phyloP scores from a whole-genome alignment of 371 early-diverging fungal genomes.

The Rhizopus sp. region DNA sequence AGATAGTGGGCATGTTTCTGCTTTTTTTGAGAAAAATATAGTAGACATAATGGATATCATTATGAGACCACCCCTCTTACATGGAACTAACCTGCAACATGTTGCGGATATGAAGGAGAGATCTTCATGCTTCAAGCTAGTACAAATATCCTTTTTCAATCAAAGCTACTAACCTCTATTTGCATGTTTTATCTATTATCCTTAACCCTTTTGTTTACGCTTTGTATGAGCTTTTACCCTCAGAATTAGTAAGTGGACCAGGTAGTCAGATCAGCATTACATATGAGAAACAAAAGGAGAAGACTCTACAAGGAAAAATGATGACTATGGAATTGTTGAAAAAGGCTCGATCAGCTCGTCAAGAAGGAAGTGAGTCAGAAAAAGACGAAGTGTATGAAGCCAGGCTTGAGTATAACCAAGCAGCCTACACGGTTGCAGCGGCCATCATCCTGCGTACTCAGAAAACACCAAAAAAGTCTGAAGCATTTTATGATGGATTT shows the following conservation, averaged over 20 bases:
- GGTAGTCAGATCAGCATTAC: conserved; percentile 31
- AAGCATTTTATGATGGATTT: conserved; percentile 48
- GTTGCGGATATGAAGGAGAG: conserved; percentile 49
- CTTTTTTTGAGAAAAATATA: conserved; percentile 55
- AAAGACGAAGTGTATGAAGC: neutral
- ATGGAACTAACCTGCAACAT: conserved; percentile 33
- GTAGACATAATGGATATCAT: conserved; percentile 49
- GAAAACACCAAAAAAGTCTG: conserved; percentile 15
- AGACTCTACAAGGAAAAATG: conserved; percentile 21
- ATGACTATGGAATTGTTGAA: conserved; percentile 31
- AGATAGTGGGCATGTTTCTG: conserved; percentile 37
- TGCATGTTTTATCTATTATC: conserved; percentile 7
- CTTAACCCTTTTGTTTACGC: conserved; percentile 10
- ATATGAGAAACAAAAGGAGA: conserved; percentile 22
- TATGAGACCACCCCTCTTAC: conserved; percentile 26
- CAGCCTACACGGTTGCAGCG: conserved; percentile 63
- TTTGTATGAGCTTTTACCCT: conserved; percentile 11
- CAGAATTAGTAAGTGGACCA: conserved; percentile 36
- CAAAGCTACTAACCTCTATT: neutral
- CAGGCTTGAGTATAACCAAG: conserved; percentile 49
- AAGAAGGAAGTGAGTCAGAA: neutral
- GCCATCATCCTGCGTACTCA: conserved; percentile 61
- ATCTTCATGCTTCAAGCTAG: conserved; percentile 44
- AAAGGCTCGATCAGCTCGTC: conserved; percentile 12
- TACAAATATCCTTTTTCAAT: conserved; percentile 50